Conservation (phyloP, 2,329 filamentous ascomycete species). For the Apiospora pterosperma region DNA sequence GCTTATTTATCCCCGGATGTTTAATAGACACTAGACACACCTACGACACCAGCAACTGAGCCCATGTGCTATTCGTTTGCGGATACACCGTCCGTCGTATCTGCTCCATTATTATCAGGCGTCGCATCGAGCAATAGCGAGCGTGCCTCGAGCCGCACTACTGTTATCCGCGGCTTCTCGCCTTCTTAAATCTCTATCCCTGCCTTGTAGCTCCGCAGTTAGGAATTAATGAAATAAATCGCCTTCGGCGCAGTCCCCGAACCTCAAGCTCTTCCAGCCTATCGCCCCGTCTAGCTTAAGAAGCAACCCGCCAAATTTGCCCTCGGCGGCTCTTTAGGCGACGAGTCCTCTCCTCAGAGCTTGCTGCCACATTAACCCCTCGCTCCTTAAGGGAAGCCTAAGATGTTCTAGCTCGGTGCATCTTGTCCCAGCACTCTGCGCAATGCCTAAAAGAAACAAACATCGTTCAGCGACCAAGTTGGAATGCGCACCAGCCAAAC, state of each 20-base stretch:
- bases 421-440: conserved; percentile 42
- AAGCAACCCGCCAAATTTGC: conserved; percentile 61
- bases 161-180: conserved; percentile 82
- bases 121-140: conserved; percentile 49
- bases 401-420: conserved; percentile 51
- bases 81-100: not conserved
- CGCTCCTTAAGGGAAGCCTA: conserved; percentile 29
- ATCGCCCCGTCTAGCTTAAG: conserved; percentile 67
- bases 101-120: conserved; percentile 34
- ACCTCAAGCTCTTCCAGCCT: conserved; percentile 49
- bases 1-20: conserved; percentile 41
- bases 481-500: conserved; percentile 63
- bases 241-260: conserved; percentile 58
- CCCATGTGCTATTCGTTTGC: conserved; percentile 19
- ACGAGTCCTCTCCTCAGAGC: conserved; percentile 67
- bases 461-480: conserved; percentile 78
- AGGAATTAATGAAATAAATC: conserved; percentile 34
- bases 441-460: conserved; percentile 64
- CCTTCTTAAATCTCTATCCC: conserved; percentile 59
- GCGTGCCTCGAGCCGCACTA: conserved; percentile 36
- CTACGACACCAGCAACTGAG: conserved; percentile 29
- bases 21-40: conserved; percentile 48
- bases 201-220: conserved; percentile 43
- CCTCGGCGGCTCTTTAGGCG: conserved; percentile 75
- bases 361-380: conserved; percentile 38